Evolutionary conservation across 2,329 filamentous ascomycete species (phyloP).

Genomic region (Pseudogymnoascus pannorum): DNA sequence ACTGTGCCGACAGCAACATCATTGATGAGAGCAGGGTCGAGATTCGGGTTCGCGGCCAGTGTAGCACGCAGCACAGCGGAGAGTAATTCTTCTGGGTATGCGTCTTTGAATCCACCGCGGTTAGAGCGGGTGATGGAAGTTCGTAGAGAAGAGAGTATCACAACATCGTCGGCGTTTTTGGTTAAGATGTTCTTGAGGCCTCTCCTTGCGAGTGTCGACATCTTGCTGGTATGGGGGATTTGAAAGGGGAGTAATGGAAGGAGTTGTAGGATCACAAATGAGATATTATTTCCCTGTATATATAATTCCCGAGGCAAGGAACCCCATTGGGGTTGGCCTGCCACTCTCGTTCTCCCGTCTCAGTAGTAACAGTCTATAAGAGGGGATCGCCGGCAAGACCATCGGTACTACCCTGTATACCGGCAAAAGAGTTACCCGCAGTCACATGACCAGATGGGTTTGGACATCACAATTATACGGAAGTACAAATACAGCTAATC

Average conservation of each 20-base stretch:
- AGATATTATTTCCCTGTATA: slow-evolving; percentile 1
- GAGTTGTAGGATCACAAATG: background rate
- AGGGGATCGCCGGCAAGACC: background rate
- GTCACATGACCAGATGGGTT: background rate
- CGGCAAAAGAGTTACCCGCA: slow-evolving; percentile 7
- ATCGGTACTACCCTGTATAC: background rate
- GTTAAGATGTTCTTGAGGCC: slow-evolving; percentile 70
- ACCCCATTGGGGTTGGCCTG: background rate
- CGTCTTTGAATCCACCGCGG: slow-evolving; percentile 77
- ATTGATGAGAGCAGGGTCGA: slow-evolving; percentile 62
- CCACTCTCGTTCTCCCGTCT: background rate
- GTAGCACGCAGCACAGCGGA: slow-evolving; percentile 60
- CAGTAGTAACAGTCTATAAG: background rate
- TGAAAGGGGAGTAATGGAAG: background rate
- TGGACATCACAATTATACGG: background rate
- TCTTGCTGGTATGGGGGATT: slow-evolving; percentile 15
- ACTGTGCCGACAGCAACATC: slow-evolving; percentile 86
- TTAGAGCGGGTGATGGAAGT: slow-evolving; percentile 79
- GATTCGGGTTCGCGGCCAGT: slow-evolving; percentile 62
- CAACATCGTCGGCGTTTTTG: slow-evolving; percentile 73
- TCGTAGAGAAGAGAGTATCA: slow-evolving; percentile 84
- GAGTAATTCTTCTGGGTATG: slow-evolving; percentile 86
- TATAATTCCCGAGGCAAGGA: slow-evolving; percentile 3
- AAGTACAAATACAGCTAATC: background rate
- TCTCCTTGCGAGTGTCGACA: slow-evolving; percentile 40